Conservation (phyloP, 345 rosid genomes). For the Populus euphratica region DNA sequence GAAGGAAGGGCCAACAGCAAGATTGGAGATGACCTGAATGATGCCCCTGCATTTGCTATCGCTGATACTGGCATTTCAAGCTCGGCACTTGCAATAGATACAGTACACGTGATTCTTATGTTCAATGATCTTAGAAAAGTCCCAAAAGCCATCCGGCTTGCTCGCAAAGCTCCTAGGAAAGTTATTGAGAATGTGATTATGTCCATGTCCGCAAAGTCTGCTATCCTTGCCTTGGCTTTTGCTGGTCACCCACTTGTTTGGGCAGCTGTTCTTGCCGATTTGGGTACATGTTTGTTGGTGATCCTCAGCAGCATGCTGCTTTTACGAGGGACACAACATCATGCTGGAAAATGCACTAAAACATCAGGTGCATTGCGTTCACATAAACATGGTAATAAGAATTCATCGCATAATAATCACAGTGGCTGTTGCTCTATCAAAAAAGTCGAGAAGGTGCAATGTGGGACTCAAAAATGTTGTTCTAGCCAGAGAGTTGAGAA, state of each 20-base stretch:
- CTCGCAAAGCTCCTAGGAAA: conserved; percentile 54
- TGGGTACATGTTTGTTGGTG: conserved; percentile 81
- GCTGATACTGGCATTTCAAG: conserved; percentile 89
- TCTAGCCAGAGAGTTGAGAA: neutral
- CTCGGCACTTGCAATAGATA: conserved; percentile 83
- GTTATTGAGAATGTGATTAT: conserved; percentile 62
- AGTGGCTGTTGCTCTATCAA: neutral
- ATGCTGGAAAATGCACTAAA: conserved; percentile 27
- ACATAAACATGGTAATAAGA: neutral
- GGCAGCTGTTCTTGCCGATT: conserved; percentile 90
- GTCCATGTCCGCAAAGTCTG: conserved; percentile 59
- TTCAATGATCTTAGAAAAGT: conserved; percentile 74
- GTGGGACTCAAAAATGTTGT: neutral
- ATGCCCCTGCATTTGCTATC: conserved; percentile 91
- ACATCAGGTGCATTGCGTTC: neutral
- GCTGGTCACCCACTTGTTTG: conserved; percentile 83
- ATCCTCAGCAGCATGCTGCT: conserved; percentile 79
- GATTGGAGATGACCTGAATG: conserved; percentile 92
- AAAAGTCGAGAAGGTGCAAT: neutral
- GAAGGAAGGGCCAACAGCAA: conserved; percentile 59
- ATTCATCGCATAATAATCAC: conserved; percentile 5
- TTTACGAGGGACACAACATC: conserved; percentile 22
- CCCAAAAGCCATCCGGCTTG: conserved; percentile 61
- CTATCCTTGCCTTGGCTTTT: conserved; percentile 63
- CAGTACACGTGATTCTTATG: conserved; percentile 77